These are phyloP conservation scores for Candida morakotiae DNA, from an alignment of 805 yeast genomes.

Conservation along the genomic window DNA sequence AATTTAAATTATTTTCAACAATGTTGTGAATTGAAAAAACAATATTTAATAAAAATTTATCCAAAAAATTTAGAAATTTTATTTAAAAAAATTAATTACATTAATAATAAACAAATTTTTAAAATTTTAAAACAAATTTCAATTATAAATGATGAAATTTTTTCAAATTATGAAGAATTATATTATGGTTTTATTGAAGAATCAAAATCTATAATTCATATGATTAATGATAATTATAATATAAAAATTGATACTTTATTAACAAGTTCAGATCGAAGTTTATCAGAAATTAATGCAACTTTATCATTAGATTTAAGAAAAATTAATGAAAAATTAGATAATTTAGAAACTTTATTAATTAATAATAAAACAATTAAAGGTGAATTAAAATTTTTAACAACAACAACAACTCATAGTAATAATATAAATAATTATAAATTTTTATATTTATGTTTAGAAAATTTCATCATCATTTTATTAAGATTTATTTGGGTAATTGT, in stretches of 20 bases:
- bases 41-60: slow-evolving; percentile 17
- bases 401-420: neutral
- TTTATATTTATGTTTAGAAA: slow-evolving; percentile 47
- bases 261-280: slow-evolving; percentile 61
- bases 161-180: slow-evolving; percentile 32
- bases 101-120: slow-evolving; percentile 14
- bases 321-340: slow-evolving; percentile 46
- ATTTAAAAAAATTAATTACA: slow-evolving; percentile 13
- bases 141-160: slow-evolving; percentile 25
- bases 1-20: slow-evolving; percentile 15
- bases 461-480: slow-evolving; percentile 45
- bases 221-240: slow-evolving; percentile 43
- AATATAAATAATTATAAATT: slow-evolving; percentile 33
- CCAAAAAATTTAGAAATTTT: slow-evolving; percentile 16
- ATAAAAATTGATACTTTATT: slow-evolving; percentile 56
- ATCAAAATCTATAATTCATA: slow-evolving; percentile 29
- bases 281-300: slow-evolving; percentile 72
- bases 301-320: slow-evolving; percentile 57
- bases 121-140: slow-evolving; percentile 13
- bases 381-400: slow-evolving; percentile 8
- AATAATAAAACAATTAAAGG: slow-evolving; percentile 13
- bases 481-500: slow-evolving; percentile 58
- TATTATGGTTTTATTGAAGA: slow-evolving; percentile 31
- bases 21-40: slow-evolving; percentile 11
- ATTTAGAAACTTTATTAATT: slow-evolving; percentile 32